Evolutionary conservation across 164 flowering plant species (phyloP).

Genomic region (Houttuynia cordata): DNA sequence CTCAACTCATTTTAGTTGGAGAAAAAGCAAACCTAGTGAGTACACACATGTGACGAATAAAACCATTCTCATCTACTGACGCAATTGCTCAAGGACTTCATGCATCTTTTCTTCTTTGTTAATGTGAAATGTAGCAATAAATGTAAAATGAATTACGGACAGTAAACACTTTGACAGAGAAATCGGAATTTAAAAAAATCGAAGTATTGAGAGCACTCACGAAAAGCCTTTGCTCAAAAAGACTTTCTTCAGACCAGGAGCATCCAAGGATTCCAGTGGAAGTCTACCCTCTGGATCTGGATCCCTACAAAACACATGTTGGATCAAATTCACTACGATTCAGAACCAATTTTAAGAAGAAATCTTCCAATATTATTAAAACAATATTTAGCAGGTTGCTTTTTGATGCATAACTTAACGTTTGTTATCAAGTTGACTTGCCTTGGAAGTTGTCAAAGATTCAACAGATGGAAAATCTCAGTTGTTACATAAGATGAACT

Average conservation of each 20-base stretch:
- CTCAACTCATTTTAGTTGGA: not conserved
- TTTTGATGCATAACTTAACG: no score
- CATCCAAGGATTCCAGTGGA: constrained; percentile 74
- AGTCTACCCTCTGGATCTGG: constrained; percentile 88
- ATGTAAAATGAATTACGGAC: not conserved
- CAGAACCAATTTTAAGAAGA: no score
- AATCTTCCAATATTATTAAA: no score
- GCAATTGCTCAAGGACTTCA: not conserved
- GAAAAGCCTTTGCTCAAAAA: constrained; percentile 74
- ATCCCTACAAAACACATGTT: constrained; percentile 21
- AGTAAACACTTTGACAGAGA: not conserved
- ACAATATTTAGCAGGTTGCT: no score
- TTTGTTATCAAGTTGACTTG: no score
- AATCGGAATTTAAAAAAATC: not conserved
- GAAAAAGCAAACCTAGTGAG: not conserved
- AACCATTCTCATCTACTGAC: not conserved
- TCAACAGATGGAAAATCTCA: no score
- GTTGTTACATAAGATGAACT: no score
- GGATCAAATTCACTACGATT: no score
- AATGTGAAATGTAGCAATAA: not conserved
- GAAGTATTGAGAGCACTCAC: constrained; percentile 40
- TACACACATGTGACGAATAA: no score
- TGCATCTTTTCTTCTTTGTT: no score
- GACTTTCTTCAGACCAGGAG: constrained; percentile 53
- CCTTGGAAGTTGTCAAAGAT: no score